A percentile compares a stretch with the other conserved stretches of the same genome.
phyloP scores from a whole-genome alignment of 2,329 filamentous ascomycete species.

The Pseudogymnoascus sp. region DNA sequence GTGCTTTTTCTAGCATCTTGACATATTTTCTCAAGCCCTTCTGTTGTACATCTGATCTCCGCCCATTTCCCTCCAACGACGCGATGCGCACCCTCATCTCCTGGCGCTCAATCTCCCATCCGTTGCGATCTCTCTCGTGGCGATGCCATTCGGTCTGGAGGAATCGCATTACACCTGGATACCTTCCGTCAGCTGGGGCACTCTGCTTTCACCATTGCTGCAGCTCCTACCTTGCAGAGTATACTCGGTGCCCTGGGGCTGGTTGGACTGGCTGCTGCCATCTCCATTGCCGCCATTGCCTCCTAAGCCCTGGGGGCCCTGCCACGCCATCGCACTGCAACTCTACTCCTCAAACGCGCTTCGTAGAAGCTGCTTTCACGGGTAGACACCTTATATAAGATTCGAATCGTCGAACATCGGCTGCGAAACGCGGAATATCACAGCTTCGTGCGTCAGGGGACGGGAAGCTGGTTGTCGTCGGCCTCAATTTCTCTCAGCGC shows the following conservation, averaged over 20 bases:
- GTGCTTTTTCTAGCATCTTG: conserved; percentile 75
- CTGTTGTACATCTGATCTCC: conserved; percentile 80
- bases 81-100: conserved; percentile 99
- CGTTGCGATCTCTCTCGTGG: conserved; percentile 93
- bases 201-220: conserved; percentile 4
- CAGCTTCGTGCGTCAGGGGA: conserved; percentile 5
- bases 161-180: conserved; percentile 98
- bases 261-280: conserved; percentile 29
- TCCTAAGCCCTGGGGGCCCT: conserved; percentile 53
- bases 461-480: not conserved
- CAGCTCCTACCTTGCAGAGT: conserved; percentile 55
- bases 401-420: not conserved
- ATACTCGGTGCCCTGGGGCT: conserved; percentile 59
- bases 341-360: conserved; percentile 1
- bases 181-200: conserved; percentile 44
- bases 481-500: not conserved
- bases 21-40: conserved; percentile 88
- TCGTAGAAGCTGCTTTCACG: not conserved
- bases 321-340: conserved; percentile 55
- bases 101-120: conserved; percentile 97
- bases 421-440: not conserved
- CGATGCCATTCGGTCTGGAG: conserved; percentile 98
- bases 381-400: not conserved
- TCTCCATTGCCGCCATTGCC: conserved; percentile 27
- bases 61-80: conserved; percentile 79